Percentiles rank a stretch among this genome's conserved stretches.
These are phyloP conservation scores for Prunus davidiana DNA, from an alignment of 306 rosid species.

Conservation along the genomic window DNA sequence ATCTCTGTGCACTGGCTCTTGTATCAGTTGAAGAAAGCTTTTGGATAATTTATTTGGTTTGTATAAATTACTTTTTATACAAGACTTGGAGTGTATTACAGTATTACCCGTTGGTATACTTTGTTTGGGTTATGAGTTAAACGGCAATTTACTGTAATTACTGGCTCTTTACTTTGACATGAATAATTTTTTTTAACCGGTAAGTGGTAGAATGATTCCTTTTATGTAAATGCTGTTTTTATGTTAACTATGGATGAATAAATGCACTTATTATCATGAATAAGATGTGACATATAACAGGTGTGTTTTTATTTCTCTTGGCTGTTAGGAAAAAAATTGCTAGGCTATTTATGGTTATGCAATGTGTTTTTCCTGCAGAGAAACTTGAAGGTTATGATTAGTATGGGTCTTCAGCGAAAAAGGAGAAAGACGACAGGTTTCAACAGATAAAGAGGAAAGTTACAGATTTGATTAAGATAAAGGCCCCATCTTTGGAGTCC, in stretches of 20 bases:
- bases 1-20: background rate
- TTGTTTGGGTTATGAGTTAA: background rate
- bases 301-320: background rate
- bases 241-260: background rate
- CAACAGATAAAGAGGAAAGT: slow-evolving; percentile 86
- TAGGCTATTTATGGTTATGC: slow-evolving; percentile 26
- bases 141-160: too few relatives aligned
- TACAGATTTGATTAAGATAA: slow-evolving; percentile 71
- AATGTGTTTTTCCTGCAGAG: slow-evolving; percentile 59
- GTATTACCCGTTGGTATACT: background rate
- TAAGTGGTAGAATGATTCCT: background rate
- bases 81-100: too few relatives aligned
- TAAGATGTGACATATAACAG: background rate
- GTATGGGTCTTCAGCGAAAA: slow-evolving; percentile 81
- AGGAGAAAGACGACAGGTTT: slow-evolving; percentile 85
- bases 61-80: background rate
- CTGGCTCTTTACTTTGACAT: slow-evolving; percentile 8
- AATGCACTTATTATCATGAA: background rate
- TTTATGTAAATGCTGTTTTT: background rate
- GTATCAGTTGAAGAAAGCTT: background rate
- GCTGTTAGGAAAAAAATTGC: slow-evolving; percentile 13
- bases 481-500: slow-evolving; percentile 50
- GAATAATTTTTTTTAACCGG: slow-evolving; percentile 1
- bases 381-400: slow-evolving; percentile 88
- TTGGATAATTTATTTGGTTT: background rate